A percentile compares a stretch with the other conserved stretches of the same genome.
phyloP scores from a whole-genome alignment of 2,329 filamentous ascomycete genomes.

The Aspergillus felis region DNA sequence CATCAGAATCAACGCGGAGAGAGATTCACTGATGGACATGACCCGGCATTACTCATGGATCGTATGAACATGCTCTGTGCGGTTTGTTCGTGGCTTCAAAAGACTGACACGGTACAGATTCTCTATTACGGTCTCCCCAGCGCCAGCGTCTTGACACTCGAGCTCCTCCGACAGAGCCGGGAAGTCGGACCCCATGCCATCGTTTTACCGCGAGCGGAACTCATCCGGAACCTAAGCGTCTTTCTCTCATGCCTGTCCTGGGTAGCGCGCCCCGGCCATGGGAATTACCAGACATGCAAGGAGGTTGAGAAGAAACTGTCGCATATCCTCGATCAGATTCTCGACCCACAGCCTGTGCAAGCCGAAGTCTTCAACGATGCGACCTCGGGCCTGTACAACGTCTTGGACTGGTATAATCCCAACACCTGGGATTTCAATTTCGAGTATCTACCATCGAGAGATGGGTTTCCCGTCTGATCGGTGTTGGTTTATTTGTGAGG shows the following conservation, averaged over 20 bases:
- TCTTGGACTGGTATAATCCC: slow-evolving; percentile 33
- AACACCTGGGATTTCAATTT: slow-evolving; percentile 31
- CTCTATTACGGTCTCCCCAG: slow-evolving; percentile 32
- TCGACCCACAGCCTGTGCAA: slow-evolving; percentile 32
- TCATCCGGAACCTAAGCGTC: slow-evolving; percentile 33
- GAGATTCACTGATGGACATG: slow-evolving; percentile 26
- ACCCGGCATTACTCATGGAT: slow-evolving; percentile 34
- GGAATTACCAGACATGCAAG: slow-evolving; percentile 33
- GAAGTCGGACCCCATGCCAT: slow-evolving; percentile 22
- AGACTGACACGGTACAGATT: slow-evolving; percentile 15
- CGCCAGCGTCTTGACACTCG: slow-evolving; percentile 31
- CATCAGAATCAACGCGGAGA: slow-evolving; percentile 23
- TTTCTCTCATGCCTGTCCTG: slow-evolving; percentile 31
- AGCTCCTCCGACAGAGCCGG: slow-evolving; percentile 31
- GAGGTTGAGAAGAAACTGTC: slow-evolving; percentile 34
- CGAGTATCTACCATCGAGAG: slow-evolving; percentile 21
- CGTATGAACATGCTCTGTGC: slow-evolving; percentile 16
- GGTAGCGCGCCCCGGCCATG: slow-evolving; percentile 31
- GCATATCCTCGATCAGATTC: slow-evolving; percentile 32
- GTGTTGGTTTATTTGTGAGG: background rate
- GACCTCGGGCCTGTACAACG: slow-evolving; percentile 27
- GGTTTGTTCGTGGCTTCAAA: background rate
- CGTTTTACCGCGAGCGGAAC: slow-evolving; percentile 26
- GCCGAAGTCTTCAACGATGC: slow-evolving; percentile 26
- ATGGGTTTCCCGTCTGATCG: slow-evolving; percentile 18